Conservation (phyloP, 176 grass and related monocot species). For the Bothriochloa decipiens region DNA sequence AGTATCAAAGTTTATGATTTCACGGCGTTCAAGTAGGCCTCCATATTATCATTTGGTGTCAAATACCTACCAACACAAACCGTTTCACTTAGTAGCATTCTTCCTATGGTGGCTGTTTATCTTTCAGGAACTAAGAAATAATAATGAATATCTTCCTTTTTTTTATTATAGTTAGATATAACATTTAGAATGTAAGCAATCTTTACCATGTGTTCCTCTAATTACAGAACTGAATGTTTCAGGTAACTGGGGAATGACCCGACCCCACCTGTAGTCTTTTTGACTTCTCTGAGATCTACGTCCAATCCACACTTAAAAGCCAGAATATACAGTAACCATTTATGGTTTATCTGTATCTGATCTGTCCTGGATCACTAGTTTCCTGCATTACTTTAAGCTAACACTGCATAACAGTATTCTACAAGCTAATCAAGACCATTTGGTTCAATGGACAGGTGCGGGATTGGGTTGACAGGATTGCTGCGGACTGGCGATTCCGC, state of each 20-base stretch:
- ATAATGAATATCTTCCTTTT: not conserved
- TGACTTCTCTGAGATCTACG: conserved; percentile 2
- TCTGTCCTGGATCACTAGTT: not conserved
- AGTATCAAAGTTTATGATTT: not conserved
- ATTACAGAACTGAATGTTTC: not conserved
- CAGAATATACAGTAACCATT: not conserved
- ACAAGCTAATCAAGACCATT: not conserved
- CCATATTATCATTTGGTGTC: not conserved
- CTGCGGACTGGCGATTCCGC: conserved; percentile 58
- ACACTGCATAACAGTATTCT: not conserved
- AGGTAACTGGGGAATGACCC: not conserved
- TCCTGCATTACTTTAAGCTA: not conserved
- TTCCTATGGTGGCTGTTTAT: not conserved
- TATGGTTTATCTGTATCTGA: not conserved
- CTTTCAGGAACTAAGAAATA: not conserved
- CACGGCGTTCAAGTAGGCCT: not conserved
- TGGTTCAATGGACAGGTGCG: conserved; percentile 54
- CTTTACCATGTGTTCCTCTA: not conserved
- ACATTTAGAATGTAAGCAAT: not conserved
- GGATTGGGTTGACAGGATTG: conserved; percentile 82
- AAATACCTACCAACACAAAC: not conserved
- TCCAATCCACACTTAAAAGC: not conserved
- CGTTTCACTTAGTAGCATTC: not conserved
- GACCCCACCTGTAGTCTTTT: not conserved
- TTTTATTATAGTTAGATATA: not conserved